A percentile compares a stretch with the other conserved stretches of the same genome.
phyloP scores from a whole-genome alignment of 495 filamentous ascomycete genomes.

The Oleoguttula mirabilis region DNA sequence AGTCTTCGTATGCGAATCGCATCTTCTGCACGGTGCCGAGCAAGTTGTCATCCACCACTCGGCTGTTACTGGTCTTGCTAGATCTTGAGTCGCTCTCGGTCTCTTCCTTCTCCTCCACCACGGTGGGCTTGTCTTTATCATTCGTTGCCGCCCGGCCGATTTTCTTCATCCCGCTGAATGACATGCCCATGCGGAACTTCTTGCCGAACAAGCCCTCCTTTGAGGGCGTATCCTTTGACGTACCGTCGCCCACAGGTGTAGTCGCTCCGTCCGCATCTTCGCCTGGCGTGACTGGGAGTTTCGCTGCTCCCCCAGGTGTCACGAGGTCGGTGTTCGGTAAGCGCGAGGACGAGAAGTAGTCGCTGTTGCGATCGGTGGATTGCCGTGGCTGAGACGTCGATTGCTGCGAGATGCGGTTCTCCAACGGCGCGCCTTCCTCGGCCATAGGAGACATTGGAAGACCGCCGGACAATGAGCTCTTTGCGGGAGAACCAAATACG shows the following conservation, averaged over 20 bases:
- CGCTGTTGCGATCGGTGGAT: slow-evolving; percentile 40
- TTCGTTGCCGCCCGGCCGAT: slow-evolving; percentile 60
- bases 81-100: slow-evolving; percentile 44
- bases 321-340: slow-evolving; percentile 3
- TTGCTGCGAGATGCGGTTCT: slow-evolving; percentile 34
- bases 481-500: slow-evolving; percentile 19
- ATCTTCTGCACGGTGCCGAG: slow-evolving; percentile 68
- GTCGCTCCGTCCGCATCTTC: slow-evolving; percentile 40
- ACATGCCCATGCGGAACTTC: slow-evolving; percentile 77
- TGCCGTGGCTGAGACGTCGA: slow-evolving; percentile 29
- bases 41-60: slow-evolving; percentile 72
- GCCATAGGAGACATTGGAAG: slow-evolving; percentile 36
- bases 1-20: slow-evolving; percentile 65
- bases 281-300: slow-evolving; percentile 35
- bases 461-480: slow-evolving; percentile 28
- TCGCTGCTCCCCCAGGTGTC: slow-evolving; percentile 21
- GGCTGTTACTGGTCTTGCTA: slow-evolving; percentile 50
- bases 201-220: slow-evolving; percentile 71
- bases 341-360: slow-evolving; percentile 52
- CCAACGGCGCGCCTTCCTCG: slow-evolving; percentile 38
- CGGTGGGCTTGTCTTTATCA: slow-evolving; percentile 53
- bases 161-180: slow-evolving; percentile 63
- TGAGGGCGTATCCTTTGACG: slow-evolving; percentile 55
- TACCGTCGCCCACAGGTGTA: slow-evolving; percentile 41
- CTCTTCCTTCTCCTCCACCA: slow-evolving; percentile 69